These are phyloP conservation scores for Diaporthe batatas DNA, from an alignment of 2,329 filamentous ascomycete species.

Conservation along the genomic window DNA sequence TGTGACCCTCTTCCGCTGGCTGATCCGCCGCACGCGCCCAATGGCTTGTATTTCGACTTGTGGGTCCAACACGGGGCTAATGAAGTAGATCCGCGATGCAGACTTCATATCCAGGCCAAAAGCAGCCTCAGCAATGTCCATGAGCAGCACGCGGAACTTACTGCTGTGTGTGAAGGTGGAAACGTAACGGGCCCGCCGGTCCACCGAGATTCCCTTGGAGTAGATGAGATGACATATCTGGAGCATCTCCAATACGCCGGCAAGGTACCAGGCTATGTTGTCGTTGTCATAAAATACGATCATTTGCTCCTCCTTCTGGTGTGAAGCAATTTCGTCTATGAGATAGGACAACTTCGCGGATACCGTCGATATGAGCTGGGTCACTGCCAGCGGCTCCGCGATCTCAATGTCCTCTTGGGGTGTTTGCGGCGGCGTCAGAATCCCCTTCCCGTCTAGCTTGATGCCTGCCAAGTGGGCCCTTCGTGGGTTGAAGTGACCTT, in stretches of 20 bases:
- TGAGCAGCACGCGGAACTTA: constrained; percentile 82
- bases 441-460: constrained; percentile 45
- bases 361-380: constrained; percentile 80
- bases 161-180: constrained; percentile 79
- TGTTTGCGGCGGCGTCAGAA: constrained; percentile 43
- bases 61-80: constrained; percentile 88
- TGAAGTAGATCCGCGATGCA: constrained; percentile 89
- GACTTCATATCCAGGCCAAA: constrained; percentile 88
- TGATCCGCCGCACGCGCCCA: constrained; percentile 89
- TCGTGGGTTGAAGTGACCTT: constrained; percentile 50
- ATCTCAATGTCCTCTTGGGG: constrained; percentile 44
- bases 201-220: constrained; percentile 70
- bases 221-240: constrained; percentile 76
- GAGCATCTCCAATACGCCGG: constrained; percentile 82
- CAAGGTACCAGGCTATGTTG: constrained; percentile 88
- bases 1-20: constrained; percentile 81
- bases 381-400: constrained; percentile 66
- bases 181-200: constrained; percentile 80
- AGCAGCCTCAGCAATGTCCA: constrained; percentile 91
- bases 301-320: constrained; percentile 84
- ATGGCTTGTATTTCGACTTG: constrained; percentile 91
- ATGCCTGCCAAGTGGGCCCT: constrained; percentile 52
- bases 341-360: constrained; percentile 92
- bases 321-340: constrained; percentile 76
- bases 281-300: constrained; percentile 93